A percentile compares a stretch with the other conserved stretches of the same genome.
Conservation (phyloP, 768 basidiomycete genomes). For the Termitomyces bulborhizus region DNA sequence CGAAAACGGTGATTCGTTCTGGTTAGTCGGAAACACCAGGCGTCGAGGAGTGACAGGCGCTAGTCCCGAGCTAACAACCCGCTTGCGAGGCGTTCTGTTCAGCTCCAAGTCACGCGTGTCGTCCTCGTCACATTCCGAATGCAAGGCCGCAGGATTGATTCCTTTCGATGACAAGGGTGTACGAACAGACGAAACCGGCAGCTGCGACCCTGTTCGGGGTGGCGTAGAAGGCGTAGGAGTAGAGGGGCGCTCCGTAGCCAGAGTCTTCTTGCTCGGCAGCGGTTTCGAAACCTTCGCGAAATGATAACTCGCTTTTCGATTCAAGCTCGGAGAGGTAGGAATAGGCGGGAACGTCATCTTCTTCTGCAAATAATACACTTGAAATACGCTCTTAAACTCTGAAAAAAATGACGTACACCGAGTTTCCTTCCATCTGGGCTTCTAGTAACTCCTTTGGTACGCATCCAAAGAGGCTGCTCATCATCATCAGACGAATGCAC, state of each 20-base stretch:
- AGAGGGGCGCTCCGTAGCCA: conserved; percentile 7
- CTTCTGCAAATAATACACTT: conserved; percentile 23
- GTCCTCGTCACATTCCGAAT: conserved; percentile 14
- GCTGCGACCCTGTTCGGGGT: conserved; percentile 14
- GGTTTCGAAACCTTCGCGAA: conserved; percentile 15
- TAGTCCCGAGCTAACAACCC: conserved; percentile 16
- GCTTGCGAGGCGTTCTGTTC: conserved; percentile 34
- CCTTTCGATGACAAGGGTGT: conserved; percentile 18
- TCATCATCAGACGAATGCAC: conserved; percentile 24
- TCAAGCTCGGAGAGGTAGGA: conserved; percentile 41
- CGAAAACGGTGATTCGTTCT: conserved; percentile 35
- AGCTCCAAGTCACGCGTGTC: conserved; percentile 18
- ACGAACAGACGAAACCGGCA: conserved; percentile 18
- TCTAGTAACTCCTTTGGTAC: conserved; percentile 19
- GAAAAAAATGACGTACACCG: conserved; percentile 17
- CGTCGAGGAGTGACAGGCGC: conserved; percentile 33
- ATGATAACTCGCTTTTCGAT: conserved; percentile 23
- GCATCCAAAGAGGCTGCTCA: conserved; percentile 19
- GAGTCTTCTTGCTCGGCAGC: conserved; percentile 3
- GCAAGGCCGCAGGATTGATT: conserved; percentile 28
- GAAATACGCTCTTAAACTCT: conserved; percentile 7
- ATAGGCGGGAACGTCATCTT: conserved; percentile 32
- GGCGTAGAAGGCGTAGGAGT: conserved; percentile 17
- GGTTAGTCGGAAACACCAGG: conserved; percentile 29
- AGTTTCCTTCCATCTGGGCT: conserved; percentile 18